Evolutionary conservation across 106 monocot species (phyloP).

Genomic region (Allium cepa): DNA sequence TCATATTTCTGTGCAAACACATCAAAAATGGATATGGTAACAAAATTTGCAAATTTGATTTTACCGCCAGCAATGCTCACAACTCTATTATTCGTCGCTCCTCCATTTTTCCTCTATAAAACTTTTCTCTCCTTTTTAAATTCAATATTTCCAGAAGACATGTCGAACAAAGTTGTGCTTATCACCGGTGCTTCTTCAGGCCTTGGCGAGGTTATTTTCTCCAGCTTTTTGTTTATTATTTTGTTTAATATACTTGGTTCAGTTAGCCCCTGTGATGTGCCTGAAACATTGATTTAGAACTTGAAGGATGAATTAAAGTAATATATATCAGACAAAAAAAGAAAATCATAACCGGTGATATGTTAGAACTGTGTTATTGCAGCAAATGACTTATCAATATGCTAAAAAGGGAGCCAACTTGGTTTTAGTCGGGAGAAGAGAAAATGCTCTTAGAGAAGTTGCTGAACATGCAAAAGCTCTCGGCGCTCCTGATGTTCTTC

Average conservation of each 20-base stretch:
- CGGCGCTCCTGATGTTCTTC: constrained; percentile 38
- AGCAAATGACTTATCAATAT: constrained; percentile 77
- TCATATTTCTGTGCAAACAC: too few species aligned
- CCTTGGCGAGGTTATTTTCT: constrained; percentile 57
- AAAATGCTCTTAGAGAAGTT: constrained; percentile 21
- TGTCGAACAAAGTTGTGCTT: constrained; percentile 53
- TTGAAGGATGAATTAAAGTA: too few species aligned
- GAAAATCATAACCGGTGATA: too few species aligned
- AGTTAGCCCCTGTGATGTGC: too few species aligned
- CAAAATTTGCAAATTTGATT: background rate
- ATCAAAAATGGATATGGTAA: background rate
- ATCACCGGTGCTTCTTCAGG: constrained; percentile 78
- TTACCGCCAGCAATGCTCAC: background rate
- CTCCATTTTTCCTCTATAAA: background rate
- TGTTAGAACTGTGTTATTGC: background rate
- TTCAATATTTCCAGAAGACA: constrained; percentile 13
- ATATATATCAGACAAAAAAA: too few species aligned
- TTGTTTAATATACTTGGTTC: too few species aligned
- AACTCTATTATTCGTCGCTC: background rate
- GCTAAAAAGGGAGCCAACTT: constrained; percentile 52
- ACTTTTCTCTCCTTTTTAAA: background rate
- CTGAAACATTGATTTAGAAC: too few species aligned
- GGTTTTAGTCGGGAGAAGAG: constrained; percentile 55
- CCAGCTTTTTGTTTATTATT: background rate
- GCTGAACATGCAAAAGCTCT: constrained; percentile 20